phyloP scores from a whole-genome alignment of 176 grass and related monocot genomes.

The Calamus simplicifolius region DNA sequence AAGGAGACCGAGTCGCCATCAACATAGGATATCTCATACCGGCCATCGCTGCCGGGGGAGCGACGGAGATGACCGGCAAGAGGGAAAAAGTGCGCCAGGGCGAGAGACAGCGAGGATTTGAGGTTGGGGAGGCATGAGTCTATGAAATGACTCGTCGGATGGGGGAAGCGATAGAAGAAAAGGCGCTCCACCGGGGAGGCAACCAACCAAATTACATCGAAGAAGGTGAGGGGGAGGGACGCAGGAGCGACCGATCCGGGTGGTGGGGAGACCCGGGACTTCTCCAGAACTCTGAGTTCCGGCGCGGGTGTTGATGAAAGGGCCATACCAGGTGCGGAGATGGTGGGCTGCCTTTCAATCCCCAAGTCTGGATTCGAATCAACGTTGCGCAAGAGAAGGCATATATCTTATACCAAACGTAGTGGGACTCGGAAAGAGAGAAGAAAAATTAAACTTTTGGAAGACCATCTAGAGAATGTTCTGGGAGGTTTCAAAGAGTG shows the following conservation, averaged over 20 bases:
- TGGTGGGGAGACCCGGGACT: constrained; percentile 11
- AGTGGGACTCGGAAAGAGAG: too few species aligned
- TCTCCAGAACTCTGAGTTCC: too few species aligned
- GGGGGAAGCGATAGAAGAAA: constrained; percentile 14
- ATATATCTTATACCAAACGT: too few species aligned
- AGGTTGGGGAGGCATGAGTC: constrained; percentile 9
- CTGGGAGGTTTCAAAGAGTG: too few species aligned
- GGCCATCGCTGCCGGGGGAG: constrained; percentile 3
- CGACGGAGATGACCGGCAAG: constrained; percentile 12
- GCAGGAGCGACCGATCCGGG: neutral
- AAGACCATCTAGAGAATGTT: too few species aligned
- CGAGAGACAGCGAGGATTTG: constrained; percentile 15
- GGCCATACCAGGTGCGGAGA: too few species aligned
- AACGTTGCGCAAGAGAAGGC: too few species aligned
- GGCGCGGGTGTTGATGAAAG: too few species aligned
- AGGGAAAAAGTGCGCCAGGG: constrained; percentile 21
- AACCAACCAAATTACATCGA: neutral
- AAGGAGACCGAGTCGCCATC: constrained; percentile 25
- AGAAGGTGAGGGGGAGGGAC: constrained; percentile 16
- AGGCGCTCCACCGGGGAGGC: constrained; percentile 5
- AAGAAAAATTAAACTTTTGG: too few species aligned
- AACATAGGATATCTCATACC: constrained; percentile 16
- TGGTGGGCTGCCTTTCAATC: too few species aligned
- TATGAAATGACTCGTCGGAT: neutral
- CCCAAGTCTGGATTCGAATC: too few species aligned